These are phyloP conservation scores for Trichosporon coremiiforme DNA, from an alignment of 1,284 basidiomycete species.

Conservation along the genomic window DNA sequence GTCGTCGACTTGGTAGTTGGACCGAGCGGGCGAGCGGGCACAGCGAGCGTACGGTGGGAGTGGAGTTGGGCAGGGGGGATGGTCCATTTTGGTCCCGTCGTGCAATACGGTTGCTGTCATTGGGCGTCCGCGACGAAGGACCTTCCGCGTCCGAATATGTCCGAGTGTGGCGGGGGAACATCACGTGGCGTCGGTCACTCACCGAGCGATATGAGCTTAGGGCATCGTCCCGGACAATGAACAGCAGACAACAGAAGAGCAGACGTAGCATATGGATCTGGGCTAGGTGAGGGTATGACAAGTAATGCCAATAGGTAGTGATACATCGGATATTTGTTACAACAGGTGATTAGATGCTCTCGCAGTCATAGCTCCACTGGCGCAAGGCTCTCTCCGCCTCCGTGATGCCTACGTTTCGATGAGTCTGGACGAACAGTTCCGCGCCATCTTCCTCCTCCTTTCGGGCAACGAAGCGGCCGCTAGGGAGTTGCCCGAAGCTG, in stretches of 20 bases:
- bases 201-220: background rate
- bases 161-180: constrained; percentile 6
- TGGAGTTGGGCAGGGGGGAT: background rate
- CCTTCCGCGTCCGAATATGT: constrained; percentile 18
- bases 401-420: constrained; percentile 45
- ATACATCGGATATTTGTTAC: background rate
- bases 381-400: constrained; percentile 47
- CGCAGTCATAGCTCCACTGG: constrained; percentile 11
- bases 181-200: constrained; percentile 7
- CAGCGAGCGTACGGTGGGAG: constrained; percentile 17
- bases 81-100: constrained; percentile 5
- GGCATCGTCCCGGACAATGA: no score
- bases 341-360: background rate
- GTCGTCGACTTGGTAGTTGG: constrained; percentile 10
- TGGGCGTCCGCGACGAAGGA: background rate
- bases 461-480: constrained; percentile 35
- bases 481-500: constrained; percentile 33
- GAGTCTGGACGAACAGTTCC: constrained; percentile 42
- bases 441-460: constrained; percentile 11
- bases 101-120: background rate
- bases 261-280: no score
- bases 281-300: no score
- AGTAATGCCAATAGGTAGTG: background rate
- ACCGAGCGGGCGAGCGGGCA: constrained; percentile 17
- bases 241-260: no score